Evolutionary conservation across 2,329 filamentous ascomycete species (phyloP), one percentile per base, ranked within the genome.

Genomic region (Aureobasidium subglaciale): DNA sequence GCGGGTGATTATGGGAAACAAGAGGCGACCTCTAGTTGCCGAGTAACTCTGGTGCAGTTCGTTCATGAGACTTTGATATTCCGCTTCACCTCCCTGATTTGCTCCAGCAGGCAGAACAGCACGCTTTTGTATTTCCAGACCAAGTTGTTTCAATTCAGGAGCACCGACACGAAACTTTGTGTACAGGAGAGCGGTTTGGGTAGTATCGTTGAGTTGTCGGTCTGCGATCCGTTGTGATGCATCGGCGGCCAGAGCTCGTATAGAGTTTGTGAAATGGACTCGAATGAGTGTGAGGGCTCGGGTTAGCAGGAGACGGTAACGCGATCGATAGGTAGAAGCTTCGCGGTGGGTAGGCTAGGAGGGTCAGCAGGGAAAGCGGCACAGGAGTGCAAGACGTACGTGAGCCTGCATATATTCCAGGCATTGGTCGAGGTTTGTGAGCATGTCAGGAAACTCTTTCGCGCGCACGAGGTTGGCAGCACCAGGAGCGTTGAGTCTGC

Each of bases 341-440:
- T 97, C 92, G 60, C 88, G 87, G 68, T 96, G 95, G 7, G 83
- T 83, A 8, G 88, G 81, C 86, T 90, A 63, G 16, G 43, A 20
- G 52, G 58, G 60, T 65, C 41, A 66, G 60, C 63, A 62, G 53
- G 30, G 6, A 1, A 4, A 18, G 18, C n/a, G n/a, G n/a, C n/a
- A 16, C 7, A 22, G 20, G 18, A 13, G 16, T 34, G 4, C 13
- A 42, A 22, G 16, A 52, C 85, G 68, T 71, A 90, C 87, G 74
- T 96, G 89, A 52, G 82, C 78, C 59, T 88, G 82, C 90, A 97
- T 96, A 67, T 97, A 97, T 27, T 85, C 86, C 62, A 99, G 83
- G 68, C 92, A 99, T 53, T 89, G 84, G 70, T 97, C 91, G 48
- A 99, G 76, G 60, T 90, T 92, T 43, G 82, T 80, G 46, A 99